Evolutionary conservation across 148 eudicot genomes (phyloP), one percentile per base, ranked within the genome.

Genomic region (Persicaria tinctoria): DNA sequence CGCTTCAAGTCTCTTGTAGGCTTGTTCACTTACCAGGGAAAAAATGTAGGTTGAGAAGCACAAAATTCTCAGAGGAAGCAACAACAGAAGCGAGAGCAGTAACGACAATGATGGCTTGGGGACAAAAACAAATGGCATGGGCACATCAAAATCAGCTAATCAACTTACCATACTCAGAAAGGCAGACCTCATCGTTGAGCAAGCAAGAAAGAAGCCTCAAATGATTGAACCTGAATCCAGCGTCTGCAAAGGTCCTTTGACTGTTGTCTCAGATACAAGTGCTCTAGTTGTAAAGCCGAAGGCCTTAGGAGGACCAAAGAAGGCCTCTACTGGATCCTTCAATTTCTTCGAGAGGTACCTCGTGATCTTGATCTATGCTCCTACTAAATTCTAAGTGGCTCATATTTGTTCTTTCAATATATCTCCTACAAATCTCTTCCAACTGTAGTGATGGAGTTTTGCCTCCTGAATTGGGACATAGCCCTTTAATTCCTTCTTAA

Each of bases 311-410:
- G 75, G 64, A 70, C 76, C 75, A 12, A 92, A 87, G 84, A 90
- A 86, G 88, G 87, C 83, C 78, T 75, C 83, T 32, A 76, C 59
- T 38, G 86, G 84, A 55, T 76, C 89, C 75, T 76, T 77, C 68
- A 85, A 77, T 87, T 96, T 90, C 89, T 92, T 96, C 83, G 97
- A 86, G 51, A 88, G 97, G 99, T 92, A 92, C 16, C 5, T 17
- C 73, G 8, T 76, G 41, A 18, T 64, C 27, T 10, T 76, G 41
- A 18, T 64, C 27, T 75, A 59, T 75, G 20, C 51, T 16, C 47
- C 27, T 38, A 17, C 56, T 38, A 45, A 46, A 14, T 14, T 1
- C 56, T 38, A 45, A 46, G 18, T 16, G 8, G 23, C 53, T 45
- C 2, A 10, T 47, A 16, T 70, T 6, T 70, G 38, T 23, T 32